These are phyloP conservation scores for Boletus rubroflammeus DNA, from an alignment of 768 basidiomycete genomes.

Conservation along the genomic window DNA sequence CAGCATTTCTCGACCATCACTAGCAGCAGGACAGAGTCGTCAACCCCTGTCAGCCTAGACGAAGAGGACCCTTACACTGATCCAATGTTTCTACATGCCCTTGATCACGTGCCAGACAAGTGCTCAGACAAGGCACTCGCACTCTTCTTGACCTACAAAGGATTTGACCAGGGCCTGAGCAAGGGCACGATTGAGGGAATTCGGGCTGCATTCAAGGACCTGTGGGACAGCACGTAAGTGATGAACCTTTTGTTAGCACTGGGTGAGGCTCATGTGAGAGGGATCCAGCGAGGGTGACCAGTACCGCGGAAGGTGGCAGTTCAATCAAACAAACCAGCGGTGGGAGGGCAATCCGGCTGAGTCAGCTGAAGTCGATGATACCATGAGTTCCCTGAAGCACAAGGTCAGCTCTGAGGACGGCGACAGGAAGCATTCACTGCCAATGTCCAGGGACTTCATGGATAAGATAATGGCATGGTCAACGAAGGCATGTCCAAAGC, in stretches of 20 bases:
- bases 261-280: background rate
- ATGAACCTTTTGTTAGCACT: background rate
- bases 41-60: no score
- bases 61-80: no score
- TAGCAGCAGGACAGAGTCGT: no score
- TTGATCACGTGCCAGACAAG: no score
- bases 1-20: no score
- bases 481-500: no score
- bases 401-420: slow-evolving; percentile 8
- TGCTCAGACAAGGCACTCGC: no score
- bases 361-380: slow-evolving; percentile 17
- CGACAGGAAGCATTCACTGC: slow-evolving; percentile 22
- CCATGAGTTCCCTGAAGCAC: slow-evolving; percentile 27
- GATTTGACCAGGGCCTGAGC: no score
- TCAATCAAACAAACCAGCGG: slow-evolving; percentile 17
- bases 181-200: background rate
- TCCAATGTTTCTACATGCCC: no score
- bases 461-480: background rate
- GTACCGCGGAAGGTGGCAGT: slow-evolving; percentile 27
- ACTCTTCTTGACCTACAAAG: no score
- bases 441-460: slow-evolving; percentile 6
- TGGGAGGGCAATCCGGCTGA: slow-evolving; percentile 32
- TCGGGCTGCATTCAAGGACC: background rate
- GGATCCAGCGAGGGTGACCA: slow-evolving; percentile 15
- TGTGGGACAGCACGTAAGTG: background rate